Evolutionary conservation across 2,329 filamentous ascomycete genomes (phyloP), one percentile per base, ranked within the genome.

Genomic region (Neonectria punicea): DNA sequence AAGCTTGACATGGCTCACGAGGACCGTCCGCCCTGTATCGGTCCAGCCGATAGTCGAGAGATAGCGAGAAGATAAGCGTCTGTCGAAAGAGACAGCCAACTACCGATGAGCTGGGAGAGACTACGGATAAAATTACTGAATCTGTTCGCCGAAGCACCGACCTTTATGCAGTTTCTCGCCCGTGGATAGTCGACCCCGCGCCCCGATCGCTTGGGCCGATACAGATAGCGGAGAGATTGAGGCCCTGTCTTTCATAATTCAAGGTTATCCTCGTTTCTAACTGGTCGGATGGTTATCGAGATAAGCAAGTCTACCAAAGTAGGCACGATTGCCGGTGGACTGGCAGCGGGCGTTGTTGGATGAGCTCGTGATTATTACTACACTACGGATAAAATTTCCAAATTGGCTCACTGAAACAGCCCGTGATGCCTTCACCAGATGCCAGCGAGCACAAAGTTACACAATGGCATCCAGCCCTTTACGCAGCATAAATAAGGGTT

Each of bases 311-410:
- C 36, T 44, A 41, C 49, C 13, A 28, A 46, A 44, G 3, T 6
- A 44, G 22, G 30, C 11, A 34, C n/a, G 11, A 28, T 18, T 30
- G 28, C 8, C n/a, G 30, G 5, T 28, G 22, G 13, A 22, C 30
- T 43, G 28, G 18, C 53, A 18, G 39, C 28, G 5, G 39, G 41
- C n/a, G 16, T 39, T 59, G 49, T 44, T 34, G 47, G 28, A n/a
- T 5, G 28, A 13, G 18, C 16, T n/a, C 8, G 9, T 16, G 10
- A 25, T 36, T n/a, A 36, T 36, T 28, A 59, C 30, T 41, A 53
- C 25, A 25, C 13, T 28, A 32, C 57, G 57, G 57, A 36, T 34
- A 59, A 25, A 13, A 46, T 59, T 44, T 16, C 57, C 28, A 9
- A 53, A 46, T 59, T 32, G n/a, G 30, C 13, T 59, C 22, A 18